Conservation (phyloP, 2,329 filamentous ascomycete genomes). For the Pseudogymnoascus sp. region DNA sequence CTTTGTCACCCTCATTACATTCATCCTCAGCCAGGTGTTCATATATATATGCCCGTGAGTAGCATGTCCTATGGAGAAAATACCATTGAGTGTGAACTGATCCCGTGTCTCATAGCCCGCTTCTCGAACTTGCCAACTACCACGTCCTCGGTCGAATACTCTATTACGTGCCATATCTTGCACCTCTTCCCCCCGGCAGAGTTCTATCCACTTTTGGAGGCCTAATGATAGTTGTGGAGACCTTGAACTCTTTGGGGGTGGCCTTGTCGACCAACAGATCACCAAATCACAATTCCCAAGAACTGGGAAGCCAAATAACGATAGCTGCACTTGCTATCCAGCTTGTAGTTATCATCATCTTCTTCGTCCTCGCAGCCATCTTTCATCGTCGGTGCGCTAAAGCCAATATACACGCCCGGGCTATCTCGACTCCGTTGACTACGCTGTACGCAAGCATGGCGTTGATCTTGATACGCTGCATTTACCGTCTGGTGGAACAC, state of each 20-base stretch:
- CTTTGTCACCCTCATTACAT: slow-evolving; percentile 29
- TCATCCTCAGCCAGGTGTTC: slow-evolving; percentile 30
- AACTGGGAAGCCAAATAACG: slow-evolving; percentile 35
- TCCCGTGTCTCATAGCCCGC: slow-evolving; percentile 33
- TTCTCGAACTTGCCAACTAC: slow-evolving; percentile 51
- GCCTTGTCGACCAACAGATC: slow-evolving; percentile 36
- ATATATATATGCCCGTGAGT: slow-evolving; percentile 12
- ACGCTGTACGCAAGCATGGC: slow-evolving; percentile 40
- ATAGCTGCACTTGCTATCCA: slow-evolving; percentile 43
- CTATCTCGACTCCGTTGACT: slow-evolving; percentile 30
- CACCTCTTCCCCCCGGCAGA: slow-evolving; percentile 37
- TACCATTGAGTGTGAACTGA: not conserved
- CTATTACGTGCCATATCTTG: slow-evolving; percentile 49
- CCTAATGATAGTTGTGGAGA: slow-evolving; percentile 37
- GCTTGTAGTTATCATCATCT: slow-evolving; percentile 39
- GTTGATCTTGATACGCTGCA: slow-evolving; percentile 41
- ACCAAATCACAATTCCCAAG: slow-evolving; percentile 28
- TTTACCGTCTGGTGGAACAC: slow-evolving; percentile 48
- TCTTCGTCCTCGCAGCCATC: slow-evolving; percentile 35
- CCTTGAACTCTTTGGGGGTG: slow-evolving; percentile 37
- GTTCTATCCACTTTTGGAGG: slow-evolving; percentile 37
- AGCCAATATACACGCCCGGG: slow-evolving; percentile 16
- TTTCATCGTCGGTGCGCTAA: slow-evolving; percentile 37
- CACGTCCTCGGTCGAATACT: slow-evolving; percentile 49
- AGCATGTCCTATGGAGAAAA: slow-evolving; percentile 19